Base-by-base conservation (phyloP, 2,329 filamentous ascomycete genomes). In the Lizonia empirigonia region DNA sequence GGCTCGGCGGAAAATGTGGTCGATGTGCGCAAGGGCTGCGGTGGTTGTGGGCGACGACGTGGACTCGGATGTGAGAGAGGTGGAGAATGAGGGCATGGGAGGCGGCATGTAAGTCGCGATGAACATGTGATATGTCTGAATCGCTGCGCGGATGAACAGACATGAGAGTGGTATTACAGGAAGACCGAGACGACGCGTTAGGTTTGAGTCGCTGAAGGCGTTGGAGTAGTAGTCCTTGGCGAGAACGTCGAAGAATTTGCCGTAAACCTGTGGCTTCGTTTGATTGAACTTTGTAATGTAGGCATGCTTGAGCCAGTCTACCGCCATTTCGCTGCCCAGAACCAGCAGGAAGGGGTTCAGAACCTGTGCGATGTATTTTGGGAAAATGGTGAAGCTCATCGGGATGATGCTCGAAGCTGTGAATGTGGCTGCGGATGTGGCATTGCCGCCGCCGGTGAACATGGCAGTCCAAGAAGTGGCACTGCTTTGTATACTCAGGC, bases 281-380 rank as follows among this genome's bases (percentile, higher is more conserved):
- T 96, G 96, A 79, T 99, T 99, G 78, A 99, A 99, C 70, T 99
- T 99, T 70, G 87, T 92, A 70, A 99, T 95, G 70, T 97, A 99
- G 18, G 91, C 91, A 69, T 99, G 95, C 73, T 99, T 99, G 72
- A 97, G 84, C 84, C 90, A 92, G 74, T 99, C 94, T 2, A 99
- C 94, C 7, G 96, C 77, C 87, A 97, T 97, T 75, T 99, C 94
- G 56, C 91, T 96, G 1, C 92, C 93, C 6, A 99, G 83, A 0
- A 99, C 95, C 7, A 99, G 86, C 10, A 99, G 77, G 62, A 99
- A 99, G 0, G 94, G 95, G 0, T 91, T 92, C 4, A 99, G 78
- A 0, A 99, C 89, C 69, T 97, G 92, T 8, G 90, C 91, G 0
- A 88, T 89, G 87, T 89, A 93, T 6, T 84, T 87, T 0, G 95